Base-by-base conservation (phyloP, 2,329 filamentous ascomycete species). In the Pseudonectria foliicola region DNA sequence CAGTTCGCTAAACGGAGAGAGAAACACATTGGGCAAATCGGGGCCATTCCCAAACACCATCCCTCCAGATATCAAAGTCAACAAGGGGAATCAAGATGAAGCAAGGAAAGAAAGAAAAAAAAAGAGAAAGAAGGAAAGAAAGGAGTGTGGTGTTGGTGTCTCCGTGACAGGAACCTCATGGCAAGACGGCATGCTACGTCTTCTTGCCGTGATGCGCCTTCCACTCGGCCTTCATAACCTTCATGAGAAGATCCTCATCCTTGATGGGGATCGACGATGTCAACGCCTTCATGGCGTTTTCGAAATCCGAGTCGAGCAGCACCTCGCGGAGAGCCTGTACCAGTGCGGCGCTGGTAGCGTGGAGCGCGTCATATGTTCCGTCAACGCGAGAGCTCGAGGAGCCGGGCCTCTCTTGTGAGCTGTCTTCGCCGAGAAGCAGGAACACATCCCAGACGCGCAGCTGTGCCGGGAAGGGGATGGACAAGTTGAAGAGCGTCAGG, bases 391-490 rank as follows among this genome's bases (percentile, higher is more conserved):
- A 28, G 33, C 42, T 13, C 45, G 29, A 33, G 36, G 32, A 40
- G 25, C 46, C 45, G 4, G 45, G 29, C 16, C 40, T 49, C 31
- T 36, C 34, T 25, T 29, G 27, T 31, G 38, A 25, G 14, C 38
- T 24, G 6, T 39, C 44, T 27, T 55, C 46, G 4, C 90, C 92
- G 10, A 96, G 75, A 11, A 98, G 77, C 75, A 98, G 87, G 62
- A 96, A 96, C 2, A 95, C 85, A 55, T 98, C 92, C 92, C 92
- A 98, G 12, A 98, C 84, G 31, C 92, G 83, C 25, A 98, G 78
- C 60, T 96, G 92, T 4, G 90, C 89, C 0, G 86, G 75, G 52
- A 96, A 98, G 0, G 92, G 92, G 33, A 98, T 85, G 12, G 87
- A 93, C 54, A 96, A 83, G 62, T 96, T 96, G 72, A 98, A 98